Evolutionary conservation across 2,329 filamentous ascomycete species (phyloP).

Genomic region (Alternaria conjuncta): DNA sequence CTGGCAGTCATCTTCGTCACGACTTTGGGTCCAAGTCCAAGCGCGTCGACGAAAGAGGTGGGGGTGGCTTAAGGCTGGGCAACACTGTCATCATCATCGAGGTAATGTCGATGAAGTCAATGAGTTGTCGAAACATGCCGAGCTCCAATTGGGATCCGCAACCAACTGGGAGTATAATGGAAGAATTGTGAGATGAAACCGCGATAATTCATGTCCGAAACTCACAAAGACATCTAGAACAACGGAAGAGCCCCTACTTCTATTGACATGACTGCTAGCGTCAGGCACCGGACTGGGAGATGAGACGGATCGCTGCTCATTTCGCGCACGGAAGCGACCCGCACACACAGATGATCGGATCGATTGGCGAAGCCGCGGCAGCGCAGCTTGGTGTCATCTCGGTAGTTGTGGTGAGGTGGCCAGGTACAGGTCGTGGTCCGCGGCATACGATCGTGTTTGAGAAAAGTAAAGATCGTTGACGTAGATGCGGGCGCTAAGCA

Average conservation of each 20-base stretch:
- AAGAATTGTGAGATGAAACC: neutral
- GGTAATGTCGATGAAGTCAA: neutral
- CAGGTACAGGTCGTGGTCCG: neutral
- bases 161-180: neutral
- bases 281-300: slow-evolving; percentile 6
- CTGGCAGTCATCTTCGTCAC: slow-evolving; percentile 9
- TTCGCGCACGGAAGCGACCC: neutral
- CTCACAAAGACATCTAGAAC: neutral
- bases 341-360: neutral
- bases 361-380: slow-evolving; percentile 2
- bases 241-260: neutral
- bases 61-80: neutral
- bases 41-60: neutral
- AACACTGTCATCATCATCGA: neutral
- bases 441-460: neutral
- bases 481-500: slow-evolving; percentile 3
- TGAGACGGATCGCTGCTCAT: slow-evolving; percentile 5
- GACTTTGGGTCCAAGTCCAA: neutral
- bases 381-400: neutral
- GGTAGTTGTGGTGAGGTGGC: neutral
- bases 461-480: slow-evolving; percentile 12
- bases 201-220: neutral
- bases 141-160: neutral
- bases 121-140: neutral
- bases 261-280: neutral